Evolutionary conservation across 805 yeast genomes (phyloP).

Genomic region (Candida broadrunensis): DNA sequence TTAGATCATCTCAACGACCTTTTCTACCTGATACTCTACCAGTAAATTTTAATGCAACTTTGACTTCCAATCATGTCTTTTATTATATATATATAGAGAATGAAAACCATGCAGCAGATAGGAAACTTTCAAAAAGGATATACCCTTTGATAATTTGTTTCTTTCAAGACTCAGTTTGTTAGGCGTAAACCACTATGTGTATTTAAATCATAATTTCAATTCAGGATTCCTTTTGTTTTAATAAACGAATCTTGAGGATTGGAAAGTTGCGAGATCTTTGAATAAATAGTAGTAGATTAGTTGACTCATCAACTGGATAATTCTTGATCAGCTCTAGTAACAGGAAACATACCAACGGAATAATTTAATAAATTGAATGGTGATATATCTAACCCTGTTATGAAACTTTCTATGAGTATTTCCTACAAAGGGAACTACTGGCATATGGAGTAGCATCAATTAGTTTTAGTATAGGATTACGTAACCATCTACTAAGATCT

Average conservation of each 20-base stretch:
- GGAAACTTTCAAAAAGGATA: too few species aligned
- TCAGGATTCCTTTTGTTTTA: too few species aligned
- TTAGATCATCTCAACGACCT: slow-evolving; percentile 48
- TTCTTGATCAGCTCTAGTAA: slow-evolving; percentile 48
- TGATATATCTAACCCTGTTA: slow-evolving; percentile 38
- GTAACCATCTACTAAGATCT: slow-evolving; percentile 39
- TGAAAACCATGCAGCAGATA: too few species aligned
- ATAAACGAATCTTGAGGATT: slow-evolving; percentile 52
- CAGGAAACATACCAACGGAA: slow-evolving; percentile 46
- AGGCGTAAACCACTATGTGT: too few species aligned
- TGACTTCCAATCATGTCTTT: slow-evolving; percentile 56
- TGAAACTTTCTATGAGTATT: slow-evolving; percentile 29
- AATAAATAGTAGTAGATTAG: slow-evolving; percentile 38
- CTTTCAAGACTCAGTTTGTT: too few species aligned
- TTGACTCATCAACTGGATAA: slow-evolving; percentile 25
- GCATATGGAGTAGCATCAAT: slow-evolving; percentile 48
- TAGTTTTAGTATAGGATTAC: slow-evolving; percentile 21
- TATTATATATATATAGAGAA: too few species aligned
- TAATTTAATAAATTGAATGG: slow-evolving; percentile 24
- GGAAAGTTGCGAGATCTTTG: slow-evolving; percentile 35
- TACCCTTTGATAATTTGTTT: too few species aligned
- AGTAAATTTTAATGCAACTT: slow-evolving; percentile 64
- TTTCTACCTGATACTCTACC: slow-evolving; percentile 64
- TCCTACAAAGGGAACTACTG: slow-evolving; percentile 47
- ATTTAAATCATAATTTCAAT: too few species aligned